Conservation (phyloP, 768 basidiomycete genomes). For the Porpolomopsis calyptriformis region DNA sequence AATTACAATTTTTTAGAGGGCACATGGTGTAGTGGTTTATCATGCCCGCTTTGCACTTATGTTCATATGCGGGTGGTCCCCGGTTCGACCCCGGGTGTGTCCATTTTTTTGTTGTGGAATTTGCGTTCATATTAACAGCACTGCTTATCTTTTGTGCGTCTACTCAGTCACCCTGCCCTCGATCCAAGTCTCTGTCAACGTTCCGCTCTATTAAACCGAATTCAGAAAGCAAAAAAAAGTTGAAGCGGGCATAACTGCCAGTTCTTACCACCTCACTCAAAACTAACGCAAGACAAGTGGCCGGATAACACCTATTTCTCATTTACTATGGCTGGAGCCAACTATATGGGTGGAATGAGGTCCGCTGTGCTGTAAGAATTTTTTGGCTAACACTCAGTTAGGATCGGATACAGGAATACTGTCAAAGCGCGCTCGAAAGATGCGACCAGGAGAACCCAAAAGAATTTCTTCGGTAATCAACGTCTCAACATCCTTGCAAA, state of each 20-base stretch:
- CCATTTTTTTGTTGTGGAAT: not conserved
- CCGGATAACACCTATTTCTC: not conserved
- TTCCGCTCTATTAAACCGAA: too few relatives aligned
- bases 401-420: constrained; percentile 34
- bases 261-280: too few relatives aligned
- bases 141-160: too few relatives aligned
- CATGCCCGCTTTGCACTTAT: not conserved
- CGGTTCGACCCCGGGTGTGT: not conserved
- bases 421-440: constrained; percentile 51
- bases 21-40: not conserved
- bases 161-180: too few relatives aligned
- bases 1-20: too few relatives aligned
- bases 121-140: too few relatives aligned
- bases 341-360: constrained; percentile 72
- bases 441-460: constrained; percentile 41
- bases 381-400: not conserved
- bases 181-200: too few relatives aligned
- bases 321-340: constrained; percentile 34
- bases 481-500: constrained; percentile 25
- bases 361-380: constrained; percentile 14
- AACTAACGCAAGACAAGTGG: too few relatives aligned
- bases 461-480: constrained; percentile 49
- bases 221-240: too few relatives aligned
- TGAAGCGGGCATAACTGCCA: too few relatives aligned
- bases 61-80: not conserved